Conservation (phyloP, 169 alveolate species). For the Eimeria acervulina region DNA sequence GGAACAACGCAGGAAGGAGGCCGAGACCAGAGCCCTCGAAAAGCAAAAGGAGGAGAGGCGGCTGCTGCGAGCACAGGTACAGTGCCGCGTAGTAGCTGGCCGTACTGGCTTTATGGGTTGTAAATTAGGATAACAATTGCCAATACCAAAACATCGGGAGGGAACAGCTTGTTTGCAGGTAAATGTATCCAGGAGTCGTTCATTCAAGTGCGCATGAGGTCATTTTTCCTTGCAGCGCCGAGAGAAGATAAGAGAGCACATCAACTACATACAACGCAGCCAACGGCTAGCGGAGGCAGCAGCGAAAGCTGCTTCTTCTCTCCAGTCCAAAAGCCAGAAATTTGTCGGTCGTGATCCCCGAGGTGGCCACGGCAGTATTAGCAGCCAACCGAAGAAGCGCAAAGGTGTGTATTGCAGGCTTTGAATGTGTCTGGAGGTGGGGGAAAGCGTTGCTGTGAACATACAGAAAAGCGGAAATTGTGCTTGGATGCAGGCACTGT, state of each 20-base stretch:
- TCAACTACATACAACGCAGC: constrained; percentile 34
- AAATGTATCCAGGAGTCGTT: background rate
- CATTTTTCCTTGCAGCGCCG: constrained; percentile 64
- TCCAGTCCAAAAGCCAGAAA: background rate
- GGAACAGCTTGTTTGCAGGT: background rate
- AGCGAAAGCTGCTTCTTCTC: background rate
- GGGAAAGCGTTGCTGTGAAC: background rate
- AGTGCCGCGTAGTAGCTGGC: background rate
- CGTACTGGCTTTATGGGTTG: background rate
- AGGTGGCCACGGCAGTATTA: background rate
- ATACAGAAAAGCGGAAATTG: background rate
- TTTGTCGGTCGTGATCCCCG: background rate
- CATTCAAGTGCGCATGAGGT: background rate
- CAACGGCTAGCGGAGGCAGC: constrained; percentile 52
- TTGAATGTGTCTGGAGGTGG: background rate
- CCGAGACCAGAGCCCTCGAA: constrained; percentile 14
- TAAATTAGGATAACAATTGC: background rate
- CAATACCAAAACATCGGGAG: background rate
- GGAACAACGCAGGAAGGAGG: constrained; percentile 63
- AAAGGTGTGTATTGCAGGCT: background rate
- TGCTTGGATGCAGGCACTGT: background rate
- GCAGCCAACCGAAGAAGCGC: background rate
- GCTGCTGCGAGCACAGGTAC: constrained; percentile 57
- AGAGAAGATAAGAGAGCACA: constrained; percentile 63
- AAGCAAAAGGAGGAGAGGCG: constrained; percentile 65